phyloP scores from a whole-genome alignment of 345 rosid species.

The Kernera saxatilis region DNA sequence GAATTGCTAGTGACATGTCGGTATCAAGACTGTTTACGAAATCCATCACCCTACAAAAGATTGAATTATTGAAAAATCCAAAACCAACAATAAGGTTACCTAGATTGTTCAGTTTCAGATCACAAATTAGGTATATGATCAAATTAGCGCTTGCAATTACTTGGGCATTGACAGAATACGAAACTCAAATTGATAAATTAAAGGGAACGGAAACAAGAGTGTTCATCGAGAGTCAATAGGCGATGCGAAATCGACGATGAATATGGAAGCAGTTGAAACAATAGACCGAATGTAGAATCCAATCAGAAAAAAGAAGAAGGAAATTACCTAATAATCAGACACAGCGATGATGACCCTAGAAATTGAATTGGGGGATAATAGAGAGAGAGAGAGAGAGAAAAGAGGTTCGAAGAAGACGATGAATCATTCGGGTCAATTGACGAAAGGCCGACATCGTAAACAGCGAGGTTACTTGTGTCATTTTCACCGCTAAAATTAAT shows the following conservation, averaged over 20 bases:
- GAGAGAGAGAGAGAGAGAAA: neutral
- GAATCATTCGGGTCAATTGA: neutral
- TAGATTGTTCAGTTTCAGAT: neutral
- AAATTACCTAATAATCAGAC: neutral
- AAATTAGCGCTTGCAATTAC: neutral
- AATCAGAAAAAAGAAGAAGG: neutral
- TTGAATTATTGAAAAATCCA: neutral
- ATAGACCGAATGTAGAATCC: neutral
- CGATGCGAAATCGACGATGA: neutral
- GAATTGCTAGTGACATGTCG: constrained; percentile 45
- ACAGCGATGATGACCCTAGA: neutral
- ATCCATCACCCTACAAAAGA: constrained; percentile 30
- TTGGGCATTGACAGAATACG: neutral
- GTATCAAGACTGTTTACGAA: constrained; percentile 44
- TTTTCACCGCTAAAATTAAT: neutral
- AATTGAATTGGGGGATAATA: neutral
- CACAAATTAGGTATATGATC: neutral
- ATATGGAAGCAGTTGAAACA: neutral
- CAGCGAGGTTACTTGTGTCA: neutral
- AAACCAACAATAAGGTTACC: neutral
- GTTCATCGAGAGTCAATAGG: no score
- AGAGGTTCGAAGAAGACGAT: neutral
- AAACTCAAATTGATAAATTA: neutral
- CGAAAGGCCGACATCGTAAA: neutral
- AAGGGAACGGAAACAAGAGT: no score